Percentiles rank a stretch among this genome's conserved stretches.
phyloP scores from a whole-genome alignment of 805 yeast genomes.

The Debaryomyces prosopidis region DNA sequence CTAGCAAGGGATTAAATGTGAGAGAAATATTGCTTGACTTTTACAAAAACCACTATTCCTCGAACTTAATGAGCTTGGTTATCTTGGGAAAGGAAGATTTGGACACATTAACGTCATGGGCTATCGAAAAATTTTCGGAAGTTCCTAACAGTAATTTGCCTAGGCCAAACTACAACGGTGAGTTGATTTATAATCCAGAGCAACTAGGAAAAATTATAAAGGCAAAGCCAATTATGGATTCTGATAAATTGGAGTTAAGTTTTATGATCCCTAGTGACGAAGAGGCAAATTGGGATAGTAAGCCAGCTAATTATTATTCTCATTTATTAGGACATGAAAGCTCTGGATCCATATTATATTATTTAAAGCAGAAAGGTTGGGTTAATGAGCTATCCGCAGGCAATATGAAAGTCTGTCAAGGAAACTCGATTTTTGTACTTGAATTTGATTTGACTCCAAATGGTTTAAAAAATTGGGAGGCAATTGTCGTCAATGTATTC shows the following conservation, averaged over 20 bases:
- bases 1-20: conserved; percentile 61
- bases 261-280: conserved; percentile 79
- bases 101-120: conserved; percentile 72
- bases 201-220: conserved; percentile 55
- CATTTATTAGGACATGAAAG: conserved; percentile 94
- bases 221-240: conserved; percentile 83
- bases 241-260: conserved; percentile 61
- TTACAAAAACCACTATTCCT: conserved; percentile 69
- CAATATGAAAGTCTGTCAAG: conserved; percentile 61
- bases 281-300: conserved; percentile 57
- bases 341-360: conserved; percentile 74
- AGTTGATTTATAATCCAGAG: conserved; percentile 48
- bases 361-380: conserved; percentile 72
- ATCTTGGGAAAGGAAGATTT: conserved; percentile 80
- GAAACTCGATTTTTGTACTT: conserved; percentile 65
- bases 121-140: conserved; percentile 59
- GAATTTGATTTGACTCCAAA: conserved; percentile 73
- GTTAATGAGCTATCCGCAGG: conserved; percentile 81
- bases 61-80: conserved; percentile 87
- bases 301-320: conserved; percentile 70
- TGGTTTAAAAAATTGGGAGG: conserved; percentile 67
- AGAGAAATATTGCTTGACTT: conserved; percentile 80
- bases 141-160: conserved; percentile 54
- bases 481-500: conserved; percentile 59
- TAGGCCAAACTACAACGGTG: conserved; percentile 43